Evolutionary conservation across 2,329 filamentous ascomycete genomes (phyloP).

Genomic region (Zymoseptoria passerinii): DNA sequence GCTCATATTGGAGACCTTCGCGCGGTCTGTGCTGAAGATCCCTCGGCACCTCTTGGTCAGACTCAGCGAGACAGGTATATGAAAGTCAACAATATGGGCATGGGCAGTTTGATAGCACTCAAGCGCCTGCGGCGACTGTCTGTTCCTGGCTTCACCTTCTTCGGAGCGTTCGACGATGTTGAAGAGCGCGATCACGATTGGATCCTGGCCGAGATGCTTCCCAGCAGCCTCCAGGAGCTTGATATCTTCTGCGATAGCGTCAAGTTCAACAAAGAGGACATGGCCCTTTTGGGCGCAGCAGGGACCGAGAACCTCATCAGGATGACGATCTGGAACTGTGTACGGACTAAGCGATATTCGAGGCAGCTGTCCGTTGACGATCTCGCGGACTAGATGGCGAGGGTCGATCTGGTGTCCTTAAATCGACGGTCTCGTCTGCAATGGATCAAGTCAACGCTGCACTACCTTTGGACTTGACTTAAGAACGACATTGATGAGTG

Average conservation of each 20-base stretch:
- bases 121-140: slow-evolving; percentile 1
- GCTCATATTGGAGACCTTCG: background rate
- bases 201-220: slow-evolving; percentile 4
- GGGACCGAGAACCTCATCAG: slow-evolving; percentile 1
- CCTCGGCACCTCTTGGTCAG: background rate
- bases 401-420: no score
- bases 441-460: no score
- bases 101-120: slow-evolving; percentile 2
- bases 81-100: background rate
- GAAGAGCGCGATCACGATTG: slow-evolving; percentile 4
- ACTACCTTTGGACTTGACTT: no score
- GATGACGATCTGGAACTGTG: slow-evolving; percentile 2
- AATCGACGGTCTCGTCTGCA: no score
- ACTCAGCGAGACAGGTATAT: background rate
- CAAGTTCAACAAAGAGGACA: slow-evolving; percentile 3
- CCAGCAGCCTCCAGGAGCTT: background rate
- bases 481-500: no score
- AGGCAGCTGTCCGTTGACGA: background rate
- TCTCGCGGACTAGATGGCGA: no score
- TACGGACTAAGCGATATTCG: slow-evolving; percentile 1
- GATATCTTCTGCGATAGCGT: slow-evolving; percentile 3
- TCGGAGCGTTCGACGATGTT: slow-evolving; percentile 3
- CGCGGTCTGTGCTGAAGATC: background rate
- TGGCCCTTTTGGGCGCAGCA: background rate
- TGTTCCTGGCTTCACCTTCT: slow-evolving; percentile 1